A percentile compares a stretch with the other conserved stretches of the same genome.
Conservation (phyloP, 768 basidiomycete genomes). For the Tulasnella sp. region DNA sequence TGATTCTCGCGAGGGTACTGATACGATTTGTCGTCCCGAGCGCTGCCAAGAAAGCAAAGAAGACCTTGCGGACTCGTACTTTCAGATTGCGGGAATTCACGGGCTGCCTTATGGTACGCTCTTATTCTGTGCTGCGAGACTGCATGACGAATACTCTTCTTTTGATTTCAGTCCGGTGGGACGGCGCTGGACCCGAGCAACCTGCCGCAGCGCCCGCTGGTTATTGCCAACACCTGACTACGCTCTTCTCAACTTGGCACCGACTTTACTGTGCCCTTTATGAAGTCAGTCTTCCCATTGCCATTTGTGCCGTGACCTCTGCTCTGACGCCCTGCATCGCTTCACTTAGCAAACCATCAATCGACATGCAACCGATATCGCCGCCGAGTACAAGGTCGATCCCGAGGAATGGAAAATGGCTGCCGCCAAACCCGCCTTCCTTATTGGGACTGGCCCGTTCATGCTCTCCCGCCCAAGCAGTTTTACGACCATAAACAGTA, state of each 20-base stretch:
- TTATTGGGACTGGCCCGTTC: slow-evolving; percentile 47
- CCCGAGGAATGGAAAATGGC: slow-evolving; percentile 30
- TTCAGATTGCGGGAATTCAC: too few species aligned
- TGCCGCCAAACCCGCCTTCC: slow-evolving; percentile 34
- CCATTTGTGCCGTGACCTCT: too few species aligned
- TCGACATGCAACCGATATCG: too few species aligned
- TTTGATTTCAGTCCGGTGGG: slow-evolving; percentile 30
- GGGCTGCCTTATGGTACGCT: too few species aligned
- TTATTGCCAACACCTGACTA: slow-evolving; percentile 29
- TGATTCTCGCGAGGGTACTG: too few species aligned
- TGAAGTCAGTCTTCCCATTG: slow-evolving; percentile 35
- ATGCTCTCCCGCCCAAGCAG: slow-evolving; percentile 35
- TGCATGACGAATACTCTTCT: too few species aligned
- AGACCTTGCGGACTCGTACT: too few species aligned
- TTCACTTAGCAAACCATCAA: background rate
- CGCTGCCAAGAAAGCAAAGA: too few species aligned
- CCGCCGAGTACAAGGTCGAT: background rate
- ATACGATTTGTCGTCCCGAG: too few species aligned
- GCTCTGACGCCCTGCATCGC: background rate
- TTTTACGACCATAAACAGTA: slow-evolving; percentile 30
- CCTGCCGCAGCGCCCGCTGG: background rate
- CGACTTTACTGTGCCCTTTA: slow-evolving; percentile 44
- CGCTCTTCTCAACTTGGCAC: slow-evolving; percentile 48
- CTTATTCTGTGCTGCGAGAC: too few species aligned
- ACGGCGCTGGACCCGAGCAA: slow-evolving; percentile 2